These are phyloP conservation scores for Yamadazyma membranifaciens DNA, from an alignment of 1,139 yeast species.

Conservation along the genomic window DNA sequence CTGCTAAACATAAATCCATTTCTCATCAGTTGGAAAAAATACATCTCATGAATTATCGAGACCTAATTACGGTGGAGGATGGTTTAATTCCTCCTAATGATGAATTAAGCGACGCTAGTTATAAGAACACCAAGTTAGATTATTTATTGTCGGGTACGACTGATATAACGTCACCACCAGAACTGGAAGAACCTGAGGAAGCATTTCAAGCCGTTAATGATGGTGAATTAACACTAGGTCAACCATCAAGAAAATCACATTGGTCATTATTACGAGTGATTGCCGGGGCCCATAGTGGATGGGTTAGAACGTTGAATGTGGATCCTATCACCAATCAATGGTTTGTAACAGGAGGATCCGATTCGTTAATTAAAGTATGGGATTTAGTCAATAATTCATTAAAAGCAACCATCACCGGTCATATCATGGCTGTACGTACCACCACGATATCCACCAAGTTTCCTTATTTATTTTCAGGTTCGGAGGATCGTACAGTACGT, in stretches of 20 bases:
- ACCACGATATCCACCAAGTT: conserved; percentile 68
- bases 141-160: conserved; percentile 13
- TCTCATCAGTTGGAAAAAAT: neutral
- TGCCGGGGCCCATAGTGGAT: conserved; percentile 84
- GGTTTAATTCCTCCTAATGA: conserved; percentile 29
- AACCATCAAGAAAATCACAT: conserved; percentile 2
- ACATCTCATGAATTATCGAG: conserved; percentile 9
- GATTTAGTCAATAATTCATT: conserved; percentile 72
- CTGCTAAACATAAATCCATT: conserved; percentile 6
- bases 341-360: conserved; percentile 91
- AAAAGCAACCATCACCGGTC: conserved; percentile 82
- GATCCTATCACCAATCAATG: conserved; percentile 83
- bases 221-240: neutral
- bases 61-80: conserved; percentile 15
- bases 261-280: conserved; percentile 77
- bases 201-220: neutral
- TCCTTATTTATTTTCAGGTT: conserved; percentile 88
- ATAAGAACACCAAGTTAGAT: conserved; percentile 29
- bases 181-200: neutral
- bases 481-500: conserved; percentile 91
- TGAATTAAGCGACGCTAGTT: conserved; percentile 31
- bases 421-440: conserved; percentile 84
- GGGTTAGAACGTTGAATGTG: conserved; percentile 78
- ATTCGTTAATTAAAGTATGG: conserved; percentile 89
- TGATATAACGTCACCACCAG: neutral